Percentiles rank a stretch among this genome's conserved stretches.
Conservation (phyloP, 108 stramenopile genomes). For the Skeletonema tropicum region DNA sequence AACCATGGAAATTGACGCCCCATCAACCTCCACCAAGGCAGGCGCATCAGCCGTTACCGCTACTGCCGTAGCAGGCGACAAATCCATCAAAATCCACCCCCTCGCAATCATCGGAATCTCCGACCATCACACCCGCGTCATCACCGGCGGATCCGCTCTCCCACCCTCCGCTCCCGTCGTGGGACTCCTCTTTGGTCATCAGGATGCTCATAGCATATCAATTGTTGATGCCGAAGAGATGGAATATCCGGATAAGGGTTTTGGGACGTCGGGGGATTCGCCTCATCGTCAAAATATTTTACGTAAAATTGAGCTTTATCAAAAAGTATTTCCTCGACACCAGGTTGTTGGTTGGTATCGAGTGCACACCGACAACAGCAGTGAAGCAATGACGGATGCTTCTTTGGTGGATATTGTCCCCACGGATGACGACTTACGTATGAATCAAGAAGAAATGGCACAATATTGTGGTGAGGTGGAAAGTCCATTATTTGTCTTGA, state of each 20-base stretch:
- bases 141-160: constrained; percentile 75
- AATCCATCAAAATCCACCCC: constrained; percentile 42
- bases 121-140: constrained; percentile 84
- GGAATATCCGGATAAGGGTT: constrained; percentile 33
- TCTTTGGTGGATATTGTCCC: constrained; percentile 27
- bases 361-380: constrained; percentile 36
- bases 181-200: constrained; percentile 41
- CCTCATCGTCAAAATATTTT: constrained; percentile 43
- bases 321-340: constrained; percentile 79
- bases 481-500: constrained; percentile 47
- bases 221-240: constrained; percentile 46
- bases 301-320: constrained; percentile 74
- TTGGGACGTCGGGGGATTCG: constrained; percentile 52
- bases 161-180: constrained; percentile 60
- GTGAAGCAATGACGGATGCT: background rate
- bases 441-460: constrained; percentile 46
- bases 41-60: background rate
- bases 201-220: background rate
- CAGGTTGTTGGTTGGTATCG: constrained; percentile 86
- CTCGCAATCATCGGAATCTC: constrained; percentile 85
- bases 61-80: background rate
- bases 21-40: background rate
- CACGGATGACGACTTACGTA: constrained; percentile 57
- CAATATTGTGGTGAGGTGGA: constrained; percentile 50
- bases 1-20: constrained; percentile 6